Evolutionary conservation across 257 asterid species (phyloP).

Genomic region (Jacaranda copaia): DNA sequence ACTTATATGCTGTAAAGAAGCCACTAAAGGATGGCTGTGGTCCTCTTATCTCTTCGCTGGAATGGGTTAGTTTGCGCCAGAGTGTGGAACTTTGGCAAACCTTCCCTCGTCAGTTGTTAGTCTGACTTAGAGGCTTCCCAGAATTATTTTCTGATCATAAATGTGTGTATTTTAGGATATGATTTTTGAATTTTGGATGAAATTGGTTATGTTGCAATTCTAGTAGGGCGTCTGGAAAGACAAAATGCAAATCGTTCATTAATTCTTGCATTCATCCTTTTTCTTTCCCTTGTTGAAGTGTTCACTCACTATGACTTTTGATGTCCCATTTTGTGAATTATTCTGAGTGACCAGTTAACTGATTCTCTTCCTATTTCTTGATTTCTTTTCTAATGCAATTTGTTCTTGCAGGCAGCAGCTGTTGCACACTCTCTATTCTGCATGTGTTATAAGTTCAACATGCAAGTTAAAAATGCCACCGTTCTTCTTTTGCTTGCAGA

Average conservation of each 20-base stretch:
- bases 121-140: neutral
- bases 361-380: constrained; percentile 9
- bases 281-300: neutral
- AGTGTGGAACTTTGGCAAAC: neutral
- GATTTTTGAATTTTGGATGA: neutral
- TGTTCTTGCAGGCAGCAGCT: constrained; percentile 81
- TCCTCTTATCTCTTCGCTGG: too few species aligned
- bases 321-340: constrained; percentile 5
- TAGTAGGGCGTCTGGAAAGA: neutral
- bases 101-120: neutral
- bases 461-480: constrained; percentile 92
- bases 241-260: constrained; percentile 1
- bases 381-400: constrained; percentile 38
- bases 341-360: neutral
- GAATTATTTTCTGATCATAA: neutral
- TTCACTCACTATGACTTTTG: neutral
- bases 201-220: constrained; percentile 20
- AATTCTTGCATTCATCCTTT: constrained; percentile 3
- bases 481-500: constrained; percentile 97
- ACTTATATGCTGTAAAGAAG: too few species aligned
- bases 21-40: too few species aligned
- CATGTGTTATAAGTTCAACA: constrained; percentile 76
- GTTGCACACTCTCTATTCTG: constrained; percentile 85
- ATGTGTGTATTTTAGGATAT: neutral
- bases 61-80: too few species aligned